Percentiles rank a stretch among this genome's conserved stretches.
phyloP scores from a whole-genome alignment of 768 basidiomycete genomes.

The Hemileccinum rubropunctum region DNA sequence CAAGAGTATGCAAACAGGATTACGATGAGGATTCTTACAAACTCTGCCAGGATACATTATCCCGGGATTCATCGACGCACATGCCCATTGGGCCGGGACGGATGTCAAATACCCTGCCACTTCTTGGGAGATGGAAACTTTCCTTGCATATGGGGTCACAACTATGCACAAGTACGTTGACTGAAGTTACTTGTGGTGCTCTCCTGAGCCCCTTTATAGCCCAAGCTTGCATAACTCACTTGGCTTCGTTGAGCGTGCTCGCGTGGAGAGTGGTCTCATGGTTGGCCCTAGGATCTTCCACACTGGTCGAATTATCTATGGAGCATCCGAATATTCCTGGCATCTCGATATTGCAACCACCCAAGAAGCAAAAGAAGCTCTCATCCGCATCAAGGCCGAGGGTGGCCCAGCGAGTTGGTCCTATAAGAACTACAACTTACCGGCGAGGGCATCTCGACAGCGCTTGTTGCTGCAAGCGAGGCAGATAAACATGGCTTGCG shows the following conservation, averaged over 20 bases:
- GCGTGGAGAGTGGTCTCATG: constrained; percentile 65
- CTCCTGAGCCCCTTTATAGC: constrained; percentile 31
- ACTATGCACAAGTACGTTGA: constrained; percentile 67
- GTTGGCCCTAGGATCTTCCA: constrained; percentile 73
- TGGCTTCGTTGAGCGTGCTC: constrained; percentile 63
- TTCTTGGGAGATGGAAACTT: constrained; percentile 74
- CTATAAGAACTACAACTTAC: constrained; percentile 77
- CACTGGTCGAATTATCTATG: constrained; percentile 57
- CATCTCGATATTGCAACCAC: constrained; percentile 65
- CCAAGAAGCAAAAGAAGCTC: constrained; percentile 61
- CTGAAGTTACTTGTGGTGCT: not conserved
- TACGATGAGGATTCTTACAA: not conserved
- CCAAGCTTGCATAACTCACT: constrained; percentile 63
- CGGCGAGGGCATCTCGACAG: constrained; percentile 67
- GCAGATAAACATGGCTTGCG: constrained; percentile 65
- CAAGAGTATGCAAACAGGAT: not conserved
- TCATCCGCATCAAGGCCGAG: constrained; percentile 67
- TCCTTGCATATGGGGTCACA: constrained; percentile 75
- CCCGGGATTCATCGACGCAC: constrained; percentile 75
- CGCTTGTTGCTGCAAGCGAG: constrained; percentile 58
- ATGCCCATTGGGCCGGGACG: constrained; percentile 71
- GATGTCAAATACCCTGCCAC: constrained; percentile 51
- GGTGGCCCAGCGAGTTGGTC: constrained; percentile 69
- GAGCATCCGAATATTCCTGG: constrained; percentile 45
- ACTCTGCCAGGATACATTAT: constrained; percentile 51